phyloP scores from a whole-genome alignment of 495 filamentous ascomycete species.

The Xylaria telfairii region DNA sequence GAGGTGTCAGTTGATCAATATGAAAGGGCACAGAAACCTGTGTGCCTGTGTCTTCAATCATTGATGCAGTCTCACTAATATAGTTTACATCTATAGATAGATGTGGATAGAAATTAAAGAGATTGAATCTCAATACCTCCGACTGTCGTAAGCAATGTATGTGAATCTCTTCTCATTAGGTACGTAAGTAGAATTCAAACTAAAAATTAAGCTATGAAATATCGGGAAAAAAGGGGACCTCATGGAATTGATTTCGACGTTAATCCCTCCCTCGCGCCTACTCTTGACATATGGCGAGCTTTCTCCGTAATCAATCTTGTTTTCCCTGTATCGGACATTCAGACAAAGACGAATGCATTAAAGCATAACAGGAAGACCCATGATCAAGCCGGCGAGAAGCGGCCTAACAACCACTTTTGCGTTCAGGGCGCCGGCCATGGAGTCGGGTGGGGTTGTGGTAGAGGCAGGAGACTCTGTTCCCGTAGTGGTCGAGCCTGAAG shows the following conservation, averaged over 20 bases:
- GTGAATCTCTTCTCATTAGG: too few species aligned
- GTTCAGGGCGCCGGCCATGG: slow-evolving; percentile 15
- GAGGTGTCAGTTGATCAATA: background rate
- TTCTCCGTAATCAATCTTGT: too few species aligned
- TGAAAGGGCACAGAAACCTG: background rate
- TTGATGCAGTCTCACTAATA: background rate
- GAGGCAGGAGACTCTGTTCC: background rate
- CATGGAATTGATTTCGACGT: too few species aligned
- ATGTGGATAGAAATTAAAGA: background rate
- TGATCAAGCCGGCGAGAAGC: background rate
- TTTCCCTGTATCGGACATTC: too few species aligned
- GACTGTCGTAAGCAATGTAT: background rate
- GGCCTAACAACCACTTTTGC: slow-evolving; percentile 1
- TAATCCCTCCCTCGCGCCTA: background rate
- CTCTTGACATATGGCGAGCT: too few species aligned
- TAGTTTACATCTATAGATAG: too few species aligned
- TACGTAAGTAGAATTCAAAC: background rate
- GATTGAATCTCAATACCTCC: background rate
- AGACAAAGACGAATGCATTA: background rate
- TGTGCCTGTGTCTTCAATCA: background rate
- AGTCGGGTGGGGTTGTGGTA: background rate
- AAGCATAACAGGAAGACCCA: slow-evolving; percentile 3
- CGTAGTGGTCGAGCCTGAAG: slow-evolving; percentile 8
- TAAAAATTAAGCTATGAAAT: background rate
- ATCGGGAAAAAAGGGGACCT: background rate